Evolutionary conservation across 306 rosid species (phyloP).

Genomic region (Cicer judaicum): DNA sequence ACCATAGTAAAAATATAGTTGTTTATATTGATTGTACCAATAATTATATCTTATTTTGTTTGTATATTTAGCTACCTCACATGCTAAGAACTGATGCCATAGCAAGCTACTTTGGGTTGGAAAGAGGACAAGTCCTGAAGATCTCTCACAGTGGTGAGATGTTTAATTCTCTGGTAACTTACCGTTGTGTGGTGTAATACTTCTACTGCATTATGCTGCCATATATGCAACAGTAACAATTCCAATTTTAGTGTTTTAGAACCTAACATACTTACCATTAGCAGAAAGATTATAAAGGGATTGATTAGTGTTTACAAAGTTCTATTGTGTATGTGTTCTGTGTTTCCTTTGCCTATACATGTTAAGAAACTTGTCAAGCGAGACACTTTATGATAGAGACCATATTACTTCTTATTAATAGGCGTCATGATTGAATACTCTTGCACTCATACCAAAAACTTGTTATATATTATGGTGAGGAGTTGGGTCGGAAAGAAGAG

Average conservation of each 20-base stretch:
- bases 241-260: background rate
- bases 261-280: background rate
- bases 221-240: background rate
- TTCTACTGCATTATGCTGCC: conserved; percentile 5
- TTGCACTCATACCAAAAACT: background rate
- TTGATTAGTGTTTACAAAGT: conserved; percentile 1
- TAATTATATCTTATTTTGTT: conserved; percentile 10
- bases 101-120: conserved; percentile 52
- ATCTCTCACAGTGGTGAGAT: conserved; percentile 40
- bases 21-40: conserved; percentile 4
- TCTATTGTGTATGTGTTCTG: background rate
- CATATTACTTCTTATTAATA: background rate
- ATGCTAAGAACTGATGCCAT: conserved; percentile 55
- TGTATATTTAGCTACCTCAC: conserved; percentile 47
- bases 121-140: conserved; percentile 59
- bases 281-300: background rate
- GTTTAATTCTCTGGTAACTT: conserved; percentile 39
- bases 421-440: background rate
- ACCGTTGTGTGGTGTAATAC: conserved; percentile 50
- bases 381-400: background rate
- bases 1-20: background rate
- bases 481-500: too few species aligned
- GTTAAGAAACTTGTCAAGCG: background rate
- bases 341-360: background rate
- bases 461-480: background rate